Evolutionary conservation across 257 asterid species (phyloP), one percentile per base, ranked within the genome.

Genomic region (Lantana camara): DNA sequence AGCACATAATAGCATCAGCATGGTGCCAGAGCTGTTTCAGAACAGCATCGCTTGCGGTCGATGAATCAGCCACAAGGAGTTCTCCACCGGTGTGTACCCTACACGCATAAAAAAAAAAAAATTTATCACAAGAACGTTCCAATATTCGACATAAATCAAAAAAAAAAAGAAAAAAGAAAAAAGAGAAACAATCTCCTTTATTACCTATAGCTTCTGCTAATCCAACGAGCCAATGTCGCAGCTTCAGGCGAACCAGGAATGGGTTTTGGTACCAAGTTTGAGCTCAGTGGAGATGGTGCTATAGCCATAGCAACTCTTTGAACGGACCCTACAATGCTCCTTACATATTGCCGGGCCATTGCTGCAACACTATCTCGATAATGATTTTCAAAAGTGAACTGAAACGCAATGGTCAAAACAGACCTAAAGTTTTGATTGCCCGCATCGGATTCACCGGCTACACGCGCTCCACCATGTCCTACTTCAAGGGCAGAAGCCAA

Each of bases 291-390:
- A 29, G 96, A 85, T 0, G 99, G 97, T 27, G 97, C 77, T 20
- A 90, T 85, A 17, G 96, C 95, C 96, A 82, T 83, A 64, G 97
- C 95, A 13, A 94, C 96, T 66, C 96, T 66, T 61, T 90, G 95
- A 40, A 94, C 97, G 0, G 96, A 90, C 47, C 84, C 84, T 29
- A 90, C 95, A 2, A 94, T 86, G 69, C 90, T 83, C 11, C 95
- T 83, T 3, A 94, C 84, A 56, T 94, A 94, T 22, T 94, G 97
- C 21, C 95, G 90, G 37, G 97, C 99, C 99, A 94, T 94, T 20
- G 82, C 89, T 67, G 95, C 96, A 12, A 94, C 96, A 21, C 89
- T 83, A 57, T 94, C 97, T 54, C 76, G 85, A 71, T 79, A 83
- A 78, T 94, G 95, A 74, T 67, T 80, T 70, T 86, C 99, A 65